Conservation (phyloP, 2,329 filamentous ascomycete species). For the Ophiostoma quercus region DNA sequence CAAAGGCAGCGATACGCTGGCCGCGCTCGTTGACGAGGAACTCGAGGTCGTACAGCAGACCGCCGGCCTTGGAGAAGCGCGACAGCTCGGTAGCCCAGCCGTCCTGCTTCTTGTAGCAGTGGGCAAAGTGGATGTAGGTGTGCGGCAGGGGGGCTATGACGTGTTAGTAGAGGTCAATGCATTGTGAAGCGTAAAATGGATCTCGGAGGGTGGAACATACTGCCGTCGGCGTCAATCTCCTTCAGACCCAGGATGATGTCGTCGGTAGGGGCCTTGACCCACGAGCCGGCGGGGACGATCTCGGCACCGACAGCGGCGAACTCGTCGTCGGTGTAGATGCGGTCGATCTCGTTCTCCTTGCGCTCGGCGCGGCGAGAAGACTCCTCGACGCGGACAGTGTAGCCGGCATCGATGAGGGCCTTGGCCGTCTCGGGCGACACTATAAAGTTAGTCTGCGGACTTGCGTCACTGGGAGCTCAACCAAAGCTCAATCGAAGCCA, state of each 20-base stretch:
- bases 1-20: slow-evolving; percentile 65
- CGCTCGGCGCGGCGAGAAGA: slow-evolving; percentile 60
- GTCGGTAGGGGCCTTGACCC: slow-evolving; percentile 61
- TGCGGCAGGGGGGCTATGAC: slow-evolving; percentile 59
- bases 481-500: not conserved
- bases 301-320: slow-evolving; percentile 59
- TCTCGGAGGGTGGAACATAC: not conserved
- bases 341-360: slow-evolving; percentile 56
- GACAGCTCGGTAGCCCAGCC: slow-evolving; percentile 77
- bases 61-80: slow-evolving; percentile 70
- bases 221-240: slow-evolving; percentile 66
- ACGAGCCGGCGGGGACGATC: slow-evolving; percentile 61
- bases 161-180: not conserved
- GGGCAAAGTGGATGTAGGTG: slow-evolving; percentile 60
- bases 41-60: slow-evolving; percentile 78
- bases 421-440: slow-evolving; percentile 34
- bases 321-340: slow-evolving; percentile 60
- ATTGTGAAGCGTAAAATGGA: not conserved
- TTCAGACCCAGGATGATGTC: slow-evolving; percentile 72
- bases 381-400: slow-evolving; percentile 62
- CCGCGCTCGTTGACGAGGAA: slow-evolving; percentile 69
- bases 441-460: slow-evolving; percentile 6
- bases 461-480: not conserved
- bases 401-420: slow-evolving; percentile 62
- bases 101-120: slow-evolving; percentile 71